Conservation (phyloP, 495 filamentous ascomycete species). For the Neurospora sp. region DNA sequence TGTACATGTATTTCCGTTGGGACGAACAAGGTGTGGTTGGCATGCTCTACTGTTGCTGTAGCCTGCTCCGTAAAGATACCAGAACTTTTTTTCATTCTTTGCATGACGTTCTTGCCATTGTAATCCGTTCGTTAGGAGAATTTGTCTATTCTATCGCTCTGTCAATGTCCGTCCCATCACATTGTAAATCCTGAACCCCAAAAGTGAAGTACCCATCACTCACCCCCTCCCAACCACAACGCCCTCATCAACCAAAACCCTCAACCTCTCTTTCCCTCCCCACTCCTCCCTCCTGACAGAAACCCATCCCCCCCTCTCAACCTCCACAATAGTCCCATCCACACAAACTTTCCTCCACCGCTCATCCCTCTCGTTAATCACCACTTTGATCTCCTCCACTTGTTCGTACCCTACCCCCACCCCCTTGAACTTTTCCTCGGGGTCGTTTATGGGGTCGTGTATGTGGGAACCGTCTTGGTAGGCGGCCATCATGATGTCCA, state of each 20-base stretch:
- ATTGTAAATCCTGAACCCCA: too few relatives aligned
- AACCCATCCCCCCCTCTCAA: conserved; percentile 64
- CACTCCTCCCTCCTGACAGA: conserved; percentile 35
- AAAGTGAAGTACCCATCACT: not conserved
- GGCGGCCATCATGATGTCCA: conserved; percentile 65
- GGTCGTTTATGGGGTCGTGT: conserved; percentile 4
- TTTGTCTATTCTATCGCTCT: too few relatives aligned
- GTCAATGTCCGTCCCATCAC: too few relatives aligned
- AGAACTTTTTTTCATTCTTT: not conserved
- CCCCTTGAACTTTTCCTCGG: conserved; percentile 15
- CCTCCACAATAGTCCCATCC: conserved; percentile 72
- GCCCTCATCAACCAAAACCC: conserved; percentile 24
- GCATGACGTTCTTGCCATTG: not conserved
- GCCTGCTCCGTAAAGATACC: not conserved
- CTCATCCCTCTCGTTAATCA: conserved; percentile 51
- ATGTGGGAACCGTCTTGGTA: conserved; percentile 65
- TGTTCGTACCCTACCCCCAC: conserved; percentile 60
- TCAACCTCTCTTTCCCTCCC: conserved; percentile 10
- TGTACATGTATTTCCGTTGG: not conserved
- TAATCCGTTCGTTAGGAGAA: too few relatives aligned
- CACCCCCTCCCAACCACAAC: not conserved
- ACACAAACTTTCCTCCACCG: conserved; percentile 79
- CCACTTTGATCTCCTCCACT: conserved; percentile 52
- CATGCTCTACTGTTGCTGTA: not conserved
- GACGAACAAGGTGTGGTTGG: not conserved